Percentiles rank a stretch among this genome's conserved stretches.
phyloP scores from a whole-genome alignment of 208 protist genomes.

The Trichomonas vaginalis region DNA sequence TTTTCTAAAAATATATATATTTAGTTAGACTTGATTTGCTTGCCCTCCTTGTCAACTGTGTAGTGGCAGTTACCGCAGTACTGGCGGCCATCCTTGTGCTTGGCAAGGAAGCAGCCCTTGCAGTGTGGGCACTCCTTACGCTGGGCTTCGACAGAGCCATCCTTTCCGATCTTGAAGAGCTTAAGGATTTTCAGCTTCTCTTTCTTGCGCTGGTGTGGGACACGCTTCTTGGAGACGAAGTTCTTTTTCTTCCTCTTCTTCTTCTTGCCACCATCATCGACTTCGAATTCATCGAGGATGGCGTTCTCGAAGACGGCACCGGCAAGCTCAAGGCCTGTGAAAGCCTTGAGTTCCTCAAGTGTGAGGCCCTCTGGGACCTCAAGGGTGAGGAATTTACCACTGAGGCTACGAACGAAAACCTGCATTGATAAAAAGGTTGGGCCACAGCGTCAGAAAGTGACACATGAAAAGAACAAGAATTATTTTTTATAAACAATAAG shows the following conservation, averaged over 20 bases:
- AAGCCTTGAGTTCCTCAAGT: neutral
- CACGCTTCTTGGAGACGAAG: constrained; percentile 95
- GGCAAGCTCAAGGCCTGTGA: neutral
- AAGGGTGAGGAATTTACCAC: neutral
- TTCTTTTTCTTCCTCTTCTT: constrained; percentile 99
- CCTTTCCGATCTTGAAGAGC: constrained; percentile 94
- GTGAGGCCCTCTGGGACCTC: neutral
- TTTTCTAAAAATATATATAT: neutral
- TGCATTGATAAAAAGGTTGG: neutral
- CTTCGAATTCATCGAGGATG: neutral
- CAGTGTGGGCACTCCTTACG: constrained; percentile 88
- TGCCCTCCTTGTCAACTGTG: constrained; percentile 39
- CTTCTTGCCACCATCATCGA: constrained; percentile 71
- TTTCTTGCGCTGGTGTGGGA: constrained; percentile 89
- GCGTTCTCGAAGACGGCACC: neutral
- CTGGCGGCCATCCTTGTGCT: constrained; percentile 79
- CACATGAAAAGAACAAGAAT: no score
- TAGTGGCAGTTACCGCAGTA: constrained; percentile 98
- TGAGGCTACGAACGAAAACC: neutral
- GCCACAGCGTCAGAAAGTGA: no score
- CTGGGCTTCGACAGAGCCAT: constrained; percentile 77
- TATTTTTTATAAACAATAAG: no score
- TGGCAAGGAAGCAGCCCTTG: constrained; percentile 92
- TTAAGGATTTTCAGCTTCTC: constrained; percentile 94
- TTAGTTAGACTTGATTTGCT: neutral